phyloP scores from a whole-genome alignment of 805 yeast genomes.

The Yarrowia sp. region DNA sequence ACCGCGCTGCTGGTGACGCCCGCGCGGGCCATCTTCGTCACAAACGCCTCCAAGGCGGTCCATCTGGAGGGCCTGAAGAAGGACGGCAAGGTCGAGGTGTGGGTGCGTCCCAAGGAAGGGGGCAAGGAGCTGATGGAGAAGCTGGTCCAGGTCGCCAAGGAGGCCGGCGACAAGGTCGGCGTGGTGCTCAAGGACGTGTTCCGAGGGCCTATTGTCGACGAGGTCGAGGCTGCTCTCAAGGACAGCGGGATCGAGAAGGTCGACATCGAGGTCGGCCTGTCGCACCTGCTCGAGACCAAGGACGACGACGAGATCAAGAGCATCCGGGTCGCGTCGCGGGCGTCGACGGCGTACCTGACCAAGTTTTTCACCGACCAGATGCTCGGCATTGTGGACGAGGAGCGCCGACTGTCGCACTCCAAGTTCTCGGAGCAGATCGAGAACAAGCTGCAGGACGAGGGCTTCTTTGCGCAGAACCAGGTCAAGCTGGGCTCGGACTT shows the following conservation, averaged over 20 bases:
- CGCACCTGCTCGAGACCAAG: slow-evolving; percentile 64
- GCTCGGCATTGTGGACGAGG: slow-evolving; percentile 85
- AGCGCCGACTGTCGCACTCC: slow-evolving; percentile 66
- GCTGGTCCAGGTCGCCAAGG: slow-evolving; percentile 44
- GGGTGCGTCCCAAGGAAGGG: slow-evolving; percentile 78
- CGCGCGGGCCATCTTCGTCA: slow-evolving; percentile 60
- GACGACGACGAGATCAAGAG: slow-evolving; percentile 73
- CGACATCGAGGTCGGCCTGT: slow-evolving; percentile 56
- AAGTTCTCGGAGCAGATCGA: slow-evolving; percentile 75
- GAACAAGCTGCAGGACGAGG: slow-evolving; percentile 74
- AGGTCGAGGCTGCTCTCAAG: slow-evolving; percentile 53
- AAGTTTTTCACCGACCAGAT: slow-evolving; percentile 81
- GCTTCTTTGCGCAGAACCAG: slow-evolving; percentile 58
- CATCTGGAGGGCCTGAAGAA: slow-evolving; percentile 61
- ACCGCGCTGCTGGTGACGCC: slow-evolving; percentile 68
- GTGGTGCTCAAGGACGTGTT: slow-evolving; percentile 70
- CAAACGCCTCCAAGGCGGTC: slow-evolving; percentile 82
- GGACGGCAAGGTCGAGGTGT: slow-evolving; percentile 47
- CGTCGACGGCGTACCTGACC: slow-evolving; percentile 71
- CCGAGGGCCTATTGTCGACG: slow-evolving; percentile 79
- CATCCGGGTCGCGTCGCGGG: slow-evolving; percentile 67
- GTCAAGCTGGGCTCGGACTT: slow-evolving; percentile 62
- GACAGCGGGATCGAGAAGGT: slow-evolving; percentile 45
- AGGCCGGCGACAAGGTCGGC: slow-evolving; percentile 54
- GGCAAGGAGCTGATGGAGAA: slow-evolving; percentile 65